These are phyloP conservation scores for Aeminium ludgeri DNA, from an alignment of 495 filamentous ascomycete genomes.

Conservation along the genomic window DNA sequence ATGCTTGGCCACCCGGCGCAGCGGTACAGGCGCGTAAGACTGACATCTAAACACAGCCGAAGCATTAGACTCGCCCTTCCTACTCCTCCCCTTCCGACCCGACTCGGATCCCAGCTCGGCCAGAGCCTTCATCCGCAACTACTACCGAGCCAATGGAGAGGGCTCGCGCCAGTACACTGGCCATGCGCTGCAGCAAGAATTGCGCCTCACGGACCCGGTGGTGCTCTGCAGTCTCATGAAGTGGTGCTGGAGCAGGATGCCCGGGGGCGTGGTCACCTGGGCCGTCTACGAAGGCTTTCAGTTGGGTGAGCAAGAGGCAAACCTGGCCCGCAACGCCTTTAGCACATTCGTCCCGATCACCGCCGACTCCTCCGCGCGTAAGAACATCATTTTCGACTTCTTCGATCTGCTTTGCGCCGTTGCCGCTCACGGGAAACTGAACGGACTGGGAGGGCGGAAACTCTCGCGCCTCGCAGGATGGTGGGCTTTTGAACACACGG, in stretches of 20 bases:
- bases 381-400: constrained; percentile 85
- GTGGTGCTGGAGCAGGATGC: constrained; percentile 95
- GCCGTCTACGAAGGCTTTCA: constrained; percentile 92
- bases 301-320: constrained; percentile 87
- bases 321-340: constrained; percentile 82
- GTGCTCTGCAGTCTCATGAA: constrained; percentile 88
- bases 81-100: constrained; percentile 90
- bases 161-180: constrained; percentile 32
- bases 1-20: constrained; percentile 21
- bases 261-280: constrained; percentile 89
- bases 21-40: neutral
- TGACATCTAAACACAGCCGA: constrained; percentile 11
- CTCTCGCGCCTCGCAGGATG: constrained; percentile 89
- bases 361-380: constrained; percentile 72
- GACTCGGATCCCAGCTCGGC: constrained; percentile 81
- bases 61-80: constrained; percentile 81
- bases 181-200: constrained; percentile 60
- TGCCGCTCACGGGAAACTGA: constrained; percentile 71
- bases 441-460: constrained; percentile 86
- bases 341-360: constrained; percentile 91
- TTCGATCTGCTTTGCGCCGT: constrained; percentile 83
- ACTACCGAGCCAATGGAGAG: constrained; percentile 45
- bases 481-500: constrained; percentile 93
- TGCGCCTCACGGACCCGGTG: constrained; percentile 87
- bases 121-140: constrained; percentile 82